Base-by-base conservation (phyloP, 1,284 basidiomycete species). In the Thecaphora frezii region DNA sequence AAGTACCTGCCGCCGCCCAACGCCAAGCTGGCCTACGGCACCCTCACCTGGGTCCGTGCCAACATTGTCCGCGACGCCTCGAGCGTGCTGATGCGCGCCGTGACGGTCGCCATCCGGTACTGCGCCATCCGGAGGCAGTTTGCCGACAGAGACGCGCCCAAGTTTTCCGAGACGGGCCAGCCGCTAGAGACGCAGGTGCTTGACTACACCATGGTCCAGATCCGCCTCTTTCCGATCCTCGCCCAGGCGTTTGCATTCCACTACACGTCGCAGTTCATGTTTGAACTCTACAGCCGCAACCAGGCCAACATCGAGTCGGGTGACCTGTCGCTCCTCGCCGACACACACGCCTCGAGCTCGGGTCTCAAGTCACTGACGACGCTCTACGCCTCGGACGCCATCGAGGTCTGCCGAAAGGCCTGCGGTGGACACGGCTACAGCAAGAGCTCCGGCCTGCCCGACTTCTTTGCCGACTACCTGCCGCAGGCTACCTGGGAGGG, bases 181-280 rank as follows among this genome's bases (percentile, higher is more conserved):
- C 71, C 76, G 21, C 68, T 76, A 46, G 80, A 81, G 66, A 78
- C 72, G 14, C 77, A 77, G 51, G 79, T 81, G 1, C 60, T 81
- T 36, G 79, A 80, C 71, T 81, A 81, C 66, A 71, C 74, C 39
- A 74, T 79, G 66, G 79, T 80, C 7, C 77, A 80, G 56, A 71
- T 72, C 39, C 70, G 80, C n/a, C 67, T 81, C 46, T 78, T 81
- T 66, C 80, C 80, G 18, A 74, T 79, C 38, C 65, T 81, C 44
- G 80, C 79, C 3, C 72, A 79, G 63, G 79, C 80, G 0, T 78
- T 79, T 51, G 80, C 80, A n/a, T 78, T 77, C 54, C 79, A 80
- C 69, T 81, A 76, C 64, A 80, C 68, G 13, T 69, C 69, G 25
- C 57, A 60, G 46, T 71, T 63, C 56, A 81, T 81, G 79, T 79